A percentile compares a stretch with the other conserved stretches of the same genome.
Evolutionary conservation across 805 yeast genomes (phyloP).

Genomic region (Kodamaea kakaduensis): DNA sequence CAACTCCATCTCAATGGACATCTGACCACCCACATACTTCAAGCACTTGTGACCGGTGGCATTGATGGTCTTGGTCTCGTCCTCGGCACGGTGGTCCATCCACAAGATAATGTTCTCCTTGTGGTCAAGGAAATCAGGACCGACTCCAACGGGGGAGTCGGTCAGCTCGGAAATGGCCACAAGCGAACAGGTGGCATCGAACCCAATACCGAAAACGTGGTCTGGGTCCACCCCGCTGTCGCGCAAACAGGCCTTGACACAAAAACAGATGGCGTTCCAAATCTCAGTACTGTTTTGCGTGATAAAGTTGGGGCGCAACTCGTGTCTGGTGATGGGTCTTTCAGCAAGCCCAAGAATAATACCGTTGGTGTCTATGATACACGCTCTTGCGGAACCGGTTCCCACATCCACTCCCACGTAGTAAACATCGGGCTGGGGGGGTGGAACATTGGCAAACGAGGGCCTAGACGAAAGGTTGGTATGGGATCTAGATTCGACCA

Average conservation of each 20-base stretch:
- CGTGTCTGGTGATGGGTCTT: conserved; percentile 72
- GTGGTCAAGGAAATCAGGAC: conserved; percentile 75
- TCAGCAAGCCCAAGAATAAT: conserved; percentile 76
- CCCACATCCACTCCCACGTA: conserved; percentile 92
- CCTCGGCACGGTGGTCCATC: conserved; percentile 97
- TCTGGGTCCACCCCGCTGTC: conserved; percentile 70
- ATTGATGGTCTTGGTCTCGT: conserved; percentile 78
- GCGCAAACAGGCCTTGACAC: conserved; percentile 69
- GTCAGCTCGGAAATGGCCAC: conserved; percentile 67
- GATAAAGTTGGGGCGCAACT: conserved; percentile 65
- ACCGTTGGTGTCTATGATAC: conserved; percentile 80
- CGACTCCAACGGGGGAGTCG: conserved; percentile 78
- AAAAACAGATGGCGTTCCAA: conserved; percentile 82
- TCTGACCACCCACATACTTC: conserved; percentile 92
- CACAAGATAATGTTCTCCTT: conserved; percentile 85
- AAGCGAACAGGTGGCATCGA: conserved; percentile 95
- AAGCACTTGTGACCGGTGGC: conserved; percentile 73
- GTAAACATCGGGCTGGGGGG: conserved; percentile 44
- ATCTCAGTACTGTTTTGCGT: conserved; percentile 90
- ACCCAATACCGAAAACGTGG: conserved; percentile 81
- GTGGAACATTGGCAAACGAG: conserved; percentile 28
- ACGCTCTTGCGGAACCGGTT: conserved; percentile 97
- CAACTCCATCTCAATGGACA: conserved; percentile 98
- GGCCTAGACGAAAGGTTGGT: conserved; percentile 40
- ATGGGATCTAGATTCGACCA: conserved; percentile 36